Evolutionary conservation across 371 early-diverging fungal genomes (phyloP), one percentile per base, ranked within the genome.

Genomic region (Rhizomucor miehei): DNA sequence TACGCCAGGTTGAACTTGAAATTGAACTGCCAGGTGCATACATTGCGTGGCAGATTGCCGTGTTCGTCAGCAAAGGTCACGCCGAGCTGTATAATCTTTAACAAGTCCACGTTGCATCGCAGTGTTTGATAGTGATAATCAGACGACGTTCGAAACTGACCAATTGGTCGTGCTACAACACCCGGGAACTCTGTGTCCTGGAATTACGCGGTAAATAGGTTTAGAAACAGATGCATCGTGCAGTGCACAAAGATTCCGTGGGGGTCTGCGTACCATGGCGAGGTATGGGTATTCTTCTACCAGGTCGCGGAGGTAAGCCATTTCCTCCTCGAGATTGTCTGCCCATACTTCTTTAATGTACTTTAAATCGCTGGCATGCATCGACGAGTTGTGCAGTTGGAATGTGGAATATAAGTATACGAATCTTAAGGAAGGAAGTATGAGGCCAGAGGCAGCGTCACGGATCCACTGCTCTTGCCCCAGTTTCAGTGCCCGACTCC

Each of bases 101-200:
- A 83, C 44, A 99, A 77, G 73, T 99, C 98, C 16, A 99, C 99
- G 63, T 99, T 99, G 73, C 98, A 97, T 60, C 99, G 81, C 52
- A 99, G 68, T 16, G 98, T 96, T 67, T 99, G 99, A 71, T 98
- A 99, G 68, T 94, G 95, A 66, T 94, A 97, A 73, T 98, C 97
- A 4, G 95, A 86, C n/a, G 93, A 88, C 6, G 95, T 93, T 51
- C 80, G 81, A 65, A 99, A 99, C 60, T 82, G 90, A 36, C 99
- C 99, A 39, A 99, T 92, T 10, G 99, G 99, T 63, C 99, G 82
- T 10, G 99, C 99, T 17, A 99, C 98, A 4, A 99, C 97, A 41
- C 99, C 99, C 43, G 99, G 99, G 65, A 99, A 99, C 74, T 99
- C 99, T 8, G 99, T 99, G 75, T 99, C 98, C 94, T 92, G 56